Evolutionary conservation across 768 basidiomycete genomes (phyloP).

Genomic region (Mycena indigotica): DNA sequence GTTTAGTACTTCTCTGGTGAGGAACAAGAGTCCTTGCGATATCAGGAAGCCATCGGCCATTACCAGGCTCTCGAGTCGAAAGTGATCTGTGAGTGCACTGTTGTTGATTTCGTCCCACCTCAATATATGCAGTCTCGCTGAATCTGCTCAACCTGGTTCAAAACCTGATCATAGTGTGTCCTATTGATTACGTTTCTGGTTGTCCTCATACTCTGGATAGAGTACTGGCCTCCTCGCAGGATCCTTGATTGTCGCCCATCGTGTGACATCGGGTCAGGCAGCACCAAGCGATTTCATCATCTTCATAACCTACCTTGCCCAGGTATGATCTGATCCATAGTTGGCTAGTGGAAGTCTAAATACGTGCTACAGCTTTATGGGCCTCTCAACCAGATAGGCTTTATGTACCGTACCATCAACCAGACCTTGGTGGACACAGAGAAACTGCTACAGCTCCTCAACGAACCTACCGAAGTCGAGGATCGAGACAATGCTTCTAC

Average conservation of each 20-base stretch:
- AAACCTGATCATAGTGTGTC: conserved; percentile 76
- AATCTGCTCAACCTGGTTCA: conserved; percentile 78
- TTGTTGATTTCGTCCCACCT: background rate
- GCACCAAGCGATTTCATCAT: conserved; percentile 68
- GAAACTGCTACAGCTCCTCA: conserved; percentile 76
- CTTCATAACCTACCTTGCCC: conserved; percentile 81
- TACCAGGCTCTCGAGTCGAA: conserved; percentile 77
- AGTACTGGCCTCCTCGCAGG: conserved; percentile 82
- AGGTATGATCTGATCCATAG: conserved; percentile 46
- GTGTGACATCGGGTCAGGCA: conserved; percentile 58
- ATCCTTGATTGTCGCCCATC: conserved; percentile 72
- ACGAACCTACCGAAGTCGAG: conserved; percentile 81
- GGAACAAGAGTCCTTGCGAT: conserved; percentile 72
- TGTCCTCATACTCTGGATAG: conserved; percentile 6
- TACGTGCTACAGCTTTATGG: conserved; percentile 54
- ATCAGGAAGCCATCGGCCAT: conserved; percentile 66
- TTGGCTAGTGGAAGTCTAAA: conserved; percentile 4
- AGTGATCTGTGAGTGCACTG: conserved; percentile 60
- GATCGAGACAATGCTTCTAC: conserved; percentile 78
- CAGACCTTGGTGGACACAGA: conserved; percentile 82
- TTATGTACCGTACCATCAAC: conserved; percentile 76
- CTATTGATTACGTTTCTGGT: conserved; percentile 1
- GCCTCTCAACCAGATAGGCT: conserved; percentile 77
- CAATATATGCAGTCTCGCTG: conserved; percentile 70
- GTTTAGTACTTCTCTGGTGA: conserved; percentile 78